These are phyloP conservation scores for Microsporum audouinii DNA, from an alignment of 2,329 filamentous ascomycete species.

Conservation along the genomic window DNA sequence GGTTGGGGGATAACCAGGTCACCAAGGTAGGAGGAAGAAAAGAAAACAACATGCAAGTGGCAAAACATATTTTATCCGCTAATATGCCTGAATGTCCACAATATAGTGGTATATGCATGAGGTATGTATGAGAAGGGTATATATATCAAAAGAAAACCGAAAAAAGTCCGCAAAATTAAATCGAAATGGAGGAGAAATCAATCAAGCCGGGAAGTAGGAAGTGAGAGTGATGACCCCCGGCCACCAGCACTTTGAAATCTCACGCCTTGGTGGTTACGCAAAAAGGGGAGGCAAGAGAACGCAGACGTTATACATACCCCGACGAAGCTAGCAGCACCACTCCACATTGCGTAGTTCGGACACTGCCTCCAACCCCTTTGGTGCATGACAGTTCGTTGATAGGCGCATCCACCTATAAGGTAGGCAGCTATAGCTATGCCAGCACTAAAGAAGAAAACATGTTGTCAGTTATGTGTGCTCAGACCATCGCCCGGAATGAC, in stretches of 20 bases:
- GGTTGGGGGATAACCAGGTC: not conserved
- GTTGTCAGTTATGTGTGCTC: constrained; percentile 2
- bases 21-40: not conserved
- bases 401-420: constrained; percentile 82
- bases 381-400: constrained; percentile 88
- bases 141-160: not conserved
- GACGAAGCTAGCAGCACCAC: constrained; percentile 72
- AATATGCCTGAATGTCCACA: not conserved
- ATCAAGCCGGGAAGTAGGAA: constrained; percentile 29
- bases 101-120: not conserved
- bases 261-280: constrained; percentile 18
- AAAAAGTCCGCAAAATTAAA: not conserved
- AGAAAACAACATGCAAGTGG: not conserved
- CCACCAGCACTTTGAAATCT: constrained; percentile 18
- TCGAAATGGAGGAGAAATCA: constrained; percentile 14
- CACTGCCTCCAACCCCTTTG: constrained; percentile 90
- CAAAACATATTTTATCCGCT: not conserved
- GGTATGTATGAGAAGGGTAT: not conserved
- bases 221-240: constrained; percentile 9
- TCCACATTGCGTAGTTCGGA: constrained; percentile 90
- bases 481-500: constrained; percentile 24
- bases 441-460: constrained; percentile 27
- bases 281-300: constrained; percentile 24
- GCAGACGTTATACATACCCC: constrained; percentile 51
- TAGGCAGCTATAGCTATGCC: constrained; percentile 73